Conservation (phyloP, 2,329 filamentous ascomycete genomes). For the Microcera coccophila region DNA sequence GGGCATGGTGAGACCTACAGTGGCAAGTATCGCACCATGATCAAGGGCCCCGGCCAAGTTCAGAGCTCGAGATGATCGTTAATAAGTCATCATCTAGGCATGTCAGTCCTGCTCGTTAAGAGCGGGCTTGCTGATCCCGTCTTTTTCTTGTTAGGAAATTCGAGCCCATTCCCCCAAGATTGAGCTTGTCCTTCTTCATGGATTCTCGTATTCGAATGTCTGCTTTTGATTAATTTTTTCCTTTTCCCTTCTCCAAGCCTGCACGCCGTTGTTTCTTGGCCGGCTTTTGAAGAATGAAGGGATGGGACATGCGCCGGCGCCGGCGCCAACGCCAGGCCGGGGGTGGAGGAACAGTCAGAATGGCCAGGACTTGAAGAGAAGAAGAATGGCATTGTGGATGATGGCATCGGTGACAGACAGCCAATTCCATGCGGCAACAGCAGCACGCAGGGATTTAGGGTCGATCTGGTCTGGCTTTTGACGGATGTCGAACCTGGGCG, state of each 20-base stretch:
- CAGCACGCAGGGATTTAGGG: conserved; percentile 3
- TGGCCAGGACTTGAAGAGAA: background rate
- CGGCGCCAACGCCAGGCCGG: background rate
- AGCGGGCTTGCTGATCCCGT: too few species aligned
- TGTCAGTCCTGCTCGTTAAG: too few species aligned
- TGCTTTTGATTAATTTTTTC: conserved; percentile 10
- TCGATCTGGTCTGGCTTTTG: conserved; percentile 3
- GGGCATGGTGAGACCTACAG: too few species aligned
- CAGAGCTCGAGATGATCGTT: too few species aligned
- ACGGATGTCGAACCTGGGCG: too few species aligned
- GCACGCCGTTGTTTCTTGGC: conserved; percentile 1
- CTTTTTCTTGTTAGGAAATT: background rate
- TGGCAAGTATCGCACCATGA: too few species aligned
- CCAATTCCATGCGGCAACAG: background rate
- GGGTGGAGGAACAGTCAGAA: background rate
- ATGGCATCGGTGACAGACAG: background rate
- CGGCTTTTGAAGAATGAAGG: background rate
- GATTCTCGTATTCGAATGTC: conserved; percentile 17
- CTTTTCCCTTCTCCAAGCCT: conserved; percentile 16
- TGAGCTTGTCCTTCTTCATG: conserved; percentile 6
- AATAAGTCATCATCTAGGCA: too few species aligned
- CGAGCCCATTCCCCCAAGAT: background rate
- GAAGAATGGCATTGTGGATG: background rate
- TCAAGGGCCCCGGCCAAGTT: too few species aligned
- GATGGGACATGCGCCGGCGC: background rate